Conservation (phyloP, 805 yeast species). For the Pichia insulana region DNA sequence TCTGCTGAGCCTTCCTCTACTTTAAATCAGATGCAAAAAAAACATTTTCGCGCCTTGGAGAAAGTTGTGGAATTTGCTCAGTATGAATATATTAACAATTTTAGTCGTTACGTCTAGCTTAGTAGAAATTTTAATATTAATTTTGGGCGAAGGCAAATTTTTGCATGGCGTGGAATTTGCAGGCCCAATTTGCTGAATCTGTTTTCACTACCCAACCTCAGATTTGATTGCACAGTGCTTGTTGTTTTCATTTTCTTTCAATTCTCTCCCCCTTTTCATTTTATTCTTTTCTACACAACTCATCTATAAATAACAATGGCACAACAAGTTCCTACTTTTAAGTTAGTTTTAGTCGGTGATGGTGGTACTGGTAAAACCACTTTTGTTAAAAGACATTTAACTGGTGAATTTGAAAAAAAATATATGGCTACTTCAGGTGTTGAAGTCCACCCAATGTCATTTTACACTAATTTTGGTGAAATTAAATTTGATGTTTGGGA, state of each 20-base stretch:
- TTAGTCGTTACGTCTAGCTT: too few relatives aligned
- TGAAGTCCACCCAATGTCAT: constrained; percentile 96
- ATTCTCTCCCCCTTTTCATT: neutral
- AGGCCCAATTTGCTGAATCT: too few relatives aligned
- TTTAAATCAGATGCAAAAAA: too few relatives aligned
- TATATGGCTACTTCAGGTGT: constrained; percentile 99
- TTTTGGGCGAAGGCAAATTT: neutral
- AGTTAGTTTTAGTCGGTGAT: constrained; percentile 98
- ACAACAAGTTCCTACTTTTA: constrained; percentile 81
- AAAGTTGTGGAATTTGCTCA: too few relatives aligned
- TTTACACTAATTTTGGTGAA: constrained; percentile 98
- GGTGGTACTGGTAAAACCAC: constrained; percentile 99
- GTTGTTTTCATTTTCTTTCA: too few relatives aligned
- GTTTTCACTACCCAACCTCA: too few relatives aligned
- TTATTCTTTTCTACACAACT: neutral
- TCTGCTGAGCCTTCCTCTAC: too few relatives aligned
- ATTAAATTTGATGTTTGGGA: constrained; percentile 99
- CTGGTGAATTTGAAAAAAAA: constrained; percentile 98
- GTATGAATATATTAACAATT: too few relatives aligned
- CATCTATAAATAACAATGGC: constrained; percentile 26
- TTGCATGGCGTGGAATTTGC: too few relatives aligned
- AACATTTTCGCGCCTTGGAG: too few relatives aligned
- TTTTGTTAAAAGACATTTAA: constrained; percentile 97
- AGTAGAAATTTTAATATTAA: too few relatives aligned
- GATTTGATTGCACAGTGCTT: too few relatives aligned